phyloP scores from a whole-genome alignment of 768 basidiomycete genomes.

The Lactifluus rugatus region DNA sequence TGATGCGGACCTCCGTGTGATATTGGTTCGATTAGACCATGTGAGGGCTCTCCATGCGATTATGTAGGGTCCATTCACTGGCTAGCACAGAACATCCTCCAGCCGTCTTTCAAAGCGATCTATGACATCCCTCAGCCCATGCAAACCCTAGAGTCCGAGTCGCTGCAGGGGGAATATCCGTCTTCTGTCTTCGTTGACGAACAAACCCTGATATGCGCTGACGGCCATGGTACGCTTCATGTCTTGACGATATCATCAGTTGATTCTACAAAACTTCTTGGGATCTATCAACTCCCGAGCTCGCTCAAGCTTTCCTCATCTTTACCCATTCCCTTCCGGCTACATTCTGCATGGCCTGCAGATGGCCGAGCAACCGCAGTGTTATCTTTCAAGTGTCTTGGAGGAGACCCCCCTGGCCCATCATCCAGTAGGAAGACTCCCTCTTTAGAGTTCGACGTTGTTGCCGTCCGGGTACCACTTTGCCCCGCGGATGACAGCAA shows the following conservation, averaged over 20 bases:
- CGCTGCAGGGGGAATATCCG: constrained; percentile 61
- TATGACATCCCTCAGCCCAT: constrained; percentile 53
- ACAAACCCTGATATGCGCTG: constrained; percentile 45
- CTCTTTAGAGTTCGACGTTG: constrained; percentile 50
- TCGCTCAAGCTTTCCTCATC: constrained; percentile 23
- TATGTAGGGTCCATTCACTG: background rate
- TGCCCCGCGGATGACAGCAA: constrained; percentile 29
- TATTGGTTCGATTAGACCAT: constrained; percentile 45
- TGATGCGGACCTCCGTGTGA: constrained; percentile 51
- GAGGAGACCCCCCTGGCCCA: background rate
- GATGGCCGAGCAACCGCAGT: constrained; percentile 37
- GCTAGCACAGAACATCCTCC: constrained; percentile 39
- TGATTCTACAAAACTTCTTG: constrained; percentile 38
- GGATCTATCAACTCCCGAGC: constrained; percentile 38
- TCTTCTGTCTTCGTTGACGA: constrained; percentile 50
- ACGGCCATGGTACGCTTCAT: constrained; percentile 64
- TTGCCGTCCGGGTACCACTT: constrained; percentile 46
- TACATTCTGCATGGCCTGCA: constrained; percentile 34
- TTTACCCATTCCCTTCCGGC: constrained; percentile 31
- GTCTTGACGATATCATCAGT: constrained; percentile 37
- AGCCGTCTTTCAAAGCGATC: constrained; percentile 45
- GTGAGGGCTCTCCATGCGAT: constrained; percentile 34
- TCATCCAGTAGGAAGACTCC: constrained; percentile 20
- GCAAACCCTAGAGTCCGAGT: constrained; percentile 30
- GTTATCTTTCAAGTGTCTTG: constrained; percentile 48